phyloP scores from a whole-genome alignment of 176 grass and related monocot genomes.

The Poa pratensis region DNA sequence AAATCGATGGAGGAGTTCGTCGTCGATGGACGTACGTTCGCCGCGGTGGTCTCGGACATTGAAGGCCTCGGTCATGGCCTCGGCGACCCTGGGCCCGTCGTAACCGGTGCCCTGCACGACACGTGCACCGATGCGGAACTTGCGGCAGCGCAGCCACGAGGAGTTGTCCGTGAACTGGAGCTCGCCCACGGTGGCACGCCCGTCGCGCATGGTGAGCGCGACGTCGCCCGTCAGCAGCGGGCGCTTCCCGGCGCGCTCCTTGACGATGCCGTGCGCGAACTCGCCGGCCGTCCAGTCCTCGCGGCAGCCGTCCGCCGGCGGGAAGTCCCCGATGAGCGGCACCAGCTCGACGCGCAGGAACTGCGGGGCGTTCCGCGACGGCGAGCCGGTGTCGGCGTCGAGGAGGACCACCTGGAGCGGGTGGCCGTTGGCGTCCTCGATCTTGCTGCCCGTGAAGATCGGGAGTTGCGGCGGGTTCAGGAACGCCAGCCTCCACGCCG shows the following conservation, averaged over 20 bases:
- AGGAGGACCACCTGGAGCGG: conserved; percentile 66
- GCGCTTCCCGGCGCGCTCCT: conserved; percentile 74
- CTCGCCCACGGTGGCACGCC: conserved; percentile 45
- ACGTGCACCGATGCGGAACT: conserved; percentile 77
- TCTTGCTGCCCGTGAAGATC: conserved; percentile 87
- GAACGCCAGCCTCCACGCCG: conserved; percentile 64
- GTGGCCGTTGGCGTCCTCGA: conserved; percentile 47
- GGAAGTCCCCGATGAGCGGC: conserved; percentile 73
- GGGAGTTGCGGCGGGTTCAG: conserved; percentile 35
- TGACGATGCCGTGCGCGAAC: conserved; percentile 57
- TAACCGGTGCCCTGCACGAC: conserved; percentile 36
- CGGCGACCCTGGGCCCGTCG: conserved; percentile 53
- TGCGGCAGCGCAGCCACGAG: conserved; percentile 77
- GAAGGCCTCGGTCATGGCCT: conserved; percentile 79
- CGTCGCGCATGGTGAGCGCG: conserved; percentile 55
- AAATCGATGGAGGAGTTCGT: not conserved
- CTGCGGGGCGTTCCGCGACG: not conserved
- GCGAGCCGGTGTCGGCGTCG: conserved; percentile 16
- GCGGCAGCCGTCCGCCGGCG: not conserved
- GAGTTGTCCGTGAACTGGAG: conserved; percentile 96
- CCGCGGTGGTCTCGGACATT: conserved; percentile 83
- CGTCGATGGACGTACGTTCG: conserved; percentile 53
- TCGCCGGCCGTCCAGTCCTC: conserved; percentile 58
- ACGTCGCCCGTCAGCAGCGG: conserved; percentile 84
- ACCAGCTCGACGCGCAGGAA: conserved; percentile 76